Evolutionary conservation across 1,284 basidiomycete species (phyloP).

Genomic region (Sanghuangporus baumii): DNA sequence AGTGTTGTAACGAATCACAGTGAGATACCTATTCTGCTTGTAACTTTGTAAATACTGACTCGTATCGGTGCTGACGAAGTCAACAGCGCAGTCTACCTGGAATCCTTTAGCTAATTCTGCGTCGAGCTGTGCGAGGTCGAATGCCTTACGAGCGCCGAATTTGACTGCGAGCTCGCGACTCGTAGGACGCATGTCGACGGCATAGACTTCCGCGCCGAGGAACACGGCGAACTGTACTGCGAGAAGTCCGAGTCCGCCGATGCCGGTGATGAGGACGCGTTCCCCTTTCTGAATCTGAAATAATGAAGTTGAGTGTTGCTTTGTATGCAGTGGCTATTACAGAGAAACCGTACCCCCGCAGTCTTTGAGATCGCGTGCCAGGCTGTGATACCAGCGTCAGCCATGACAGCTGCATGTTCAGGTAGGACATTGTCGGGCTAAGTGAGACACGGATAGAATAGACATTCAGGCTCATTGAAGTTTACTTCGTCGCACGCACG

Average conservation of each 20-base stretch:
- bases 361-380: conserved; percentile 25
- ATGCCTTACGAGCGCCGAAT: conserved; percentile 24
- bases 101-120: conserved; percentile 21
- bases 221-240: conserved; percentile 27
- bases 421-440: conserved; percentile 23
- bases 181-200: conserved; percentile 24
- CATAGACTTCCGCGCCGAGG: conserved; percentile 25
- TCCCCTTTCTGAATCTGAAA: conserved; percentile 4
- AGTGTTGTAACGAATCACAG: neutral
- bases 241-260: conserved; percentile 28
- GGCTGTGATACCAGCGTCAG: conserved; percentile 25
- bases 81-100: conserved; percentile 24
- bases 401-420: conserved; percentile 23
- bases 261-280: conserved; percentile 26
- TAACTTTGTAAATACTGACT: conserved; percentile 19
- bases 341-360: no score
- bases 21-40: neutral
- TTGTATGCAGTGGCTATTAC: no score
- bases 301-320: neutral
- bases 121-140: conserved; percentile 22
- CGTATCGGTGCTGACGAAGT: conserved; percentile 23
- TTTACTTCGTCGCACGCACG: no score
- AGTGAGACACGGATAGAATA: neutral
- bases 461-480: no score
- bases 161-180: conserved; percentile 23